Evolutionary conservation across 2,329 filamentous ascomycete species (phyloP), one percentile per base, ranked within the genome.

Genomic region (Penicillium sp.): DNA sequence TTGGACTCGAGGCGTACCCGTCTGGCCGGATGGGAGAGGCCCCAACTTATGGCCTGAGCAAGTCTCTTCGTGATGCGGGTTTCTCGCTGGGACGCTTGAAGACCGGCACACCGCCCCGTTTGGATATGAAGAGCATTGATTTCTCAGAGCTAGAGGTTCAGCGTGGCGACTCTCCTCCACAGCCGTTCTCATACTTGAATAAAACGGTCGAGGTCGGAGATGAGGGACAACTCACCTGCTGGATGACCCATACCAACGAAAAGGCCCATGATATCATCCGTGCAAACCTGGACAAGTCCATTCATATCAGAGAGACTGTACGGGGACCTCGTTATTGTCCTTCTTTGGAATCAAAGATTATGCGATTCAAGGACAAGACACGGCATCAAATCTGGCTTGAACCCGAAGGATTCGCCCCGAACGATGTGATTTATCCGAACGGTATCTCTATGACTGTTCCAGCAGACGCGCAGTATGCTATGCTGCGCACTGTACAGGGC

Each of bases 401-500:
- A 73, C 95, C 93, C 0, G 95, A 99, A 80, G 95, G 95, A 2
- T 96, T 97, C 68, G 85, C 93, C 21, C 77, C 78, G 62, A 96
- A 86, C 70, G 86, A 96, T 64, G 83, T 96, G 45, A 88, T 99
- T 55, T 99, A 99, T 70, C 95, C 95, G 0, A 99, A 99, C 69
- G 95, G 95, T 1, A 88, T 99, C 39, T 96, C 92, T 27, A 98
- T 98, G 92, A 99, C 95, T 0, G 88, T 99, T 3, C 95, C 95
- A 0, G 88, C 87, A 0, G 91, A 93, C 55, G 92, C 90, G 0
- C 95, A 99, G 73, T 88, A 91, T 67, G 84, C 88, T 51, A 86
- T 96, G 70, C 81, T 99, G n/a, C 89, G 87, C 55, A 96, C 92
- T 0, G 89, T 99, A 53, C 83, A 79, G n/a, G 95, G 95, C 0